phyloP scores from a whole-genome alignment of 163 green algal genomes.

The Chlamydomonas reinhardtii region DNA sequence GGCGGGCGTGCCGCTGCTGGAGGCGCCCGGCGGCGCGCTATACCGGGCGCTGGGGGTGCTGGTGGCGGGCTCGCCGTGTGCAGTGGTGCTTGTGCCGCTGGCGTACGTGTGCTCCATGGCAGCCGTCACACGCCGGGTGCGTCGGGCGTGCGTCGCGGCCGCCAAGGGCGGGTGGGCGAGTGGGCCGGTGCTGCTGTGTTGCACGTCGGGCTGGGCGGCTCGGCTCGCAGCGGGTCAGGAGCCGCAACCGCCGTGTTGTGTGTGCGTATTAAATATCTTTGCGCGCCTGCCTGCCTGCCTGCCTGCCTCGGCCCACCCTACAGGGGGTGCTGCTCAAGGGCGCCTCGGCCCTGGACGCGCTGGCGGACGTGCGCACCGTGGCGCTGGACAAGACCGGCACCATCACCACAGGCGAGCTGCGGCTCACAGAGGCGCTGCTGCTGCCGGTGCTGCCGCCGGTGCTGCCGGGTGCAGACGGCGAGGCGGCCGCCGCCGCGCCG shows the following conservation, averaged over 20 bases:
- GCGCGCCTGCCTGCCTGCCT: no score
- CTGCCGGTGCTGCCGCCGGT: constrained; percentile 20
- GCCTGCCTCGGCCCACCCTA: background rate
- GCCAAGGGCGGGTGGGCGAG: no score
- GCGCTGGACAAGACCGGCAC: constrained; percentile 99
- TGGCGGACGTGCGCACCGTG: constrained; percentile 78
- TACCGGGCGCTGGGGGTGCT: constrained; percentile 94
- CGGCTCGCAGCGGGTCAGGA: no score
- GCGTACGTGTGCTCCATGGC: constrained; percentile 95
- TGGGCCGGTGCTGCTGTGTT: background rate
- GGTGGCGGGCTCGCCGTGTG: constrained; percentile 94
- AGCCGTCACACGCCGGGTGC: constrained; percentile 70
- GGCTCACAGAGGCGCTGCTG: constrained; percentile 71
- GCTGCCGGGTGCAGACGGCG: background rate
- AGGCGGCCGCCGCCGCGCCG: no score
- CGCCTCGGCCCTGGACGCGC: constrained; percentile 88
- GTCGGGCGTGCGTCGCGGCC: background rate
- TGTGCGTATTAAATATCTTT: no score
- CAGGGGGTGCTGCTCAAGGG: constrained; percentile 91
- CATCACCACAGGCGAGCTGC: constrained; percentile 90
- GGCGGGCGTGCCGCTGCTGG: constrained; percentile 77
- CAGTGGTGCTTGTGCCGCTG: constrained; percentile 94
- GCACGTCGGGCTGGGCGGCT: background rate
- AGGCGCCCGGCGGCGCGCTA: constrained; percentile 74
- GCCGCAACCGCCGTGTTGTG: no score